Base-by-base conservation (phyloP, 129 eudicot genomes). In the Rutidosis leptorrhynchoides region DNA sequence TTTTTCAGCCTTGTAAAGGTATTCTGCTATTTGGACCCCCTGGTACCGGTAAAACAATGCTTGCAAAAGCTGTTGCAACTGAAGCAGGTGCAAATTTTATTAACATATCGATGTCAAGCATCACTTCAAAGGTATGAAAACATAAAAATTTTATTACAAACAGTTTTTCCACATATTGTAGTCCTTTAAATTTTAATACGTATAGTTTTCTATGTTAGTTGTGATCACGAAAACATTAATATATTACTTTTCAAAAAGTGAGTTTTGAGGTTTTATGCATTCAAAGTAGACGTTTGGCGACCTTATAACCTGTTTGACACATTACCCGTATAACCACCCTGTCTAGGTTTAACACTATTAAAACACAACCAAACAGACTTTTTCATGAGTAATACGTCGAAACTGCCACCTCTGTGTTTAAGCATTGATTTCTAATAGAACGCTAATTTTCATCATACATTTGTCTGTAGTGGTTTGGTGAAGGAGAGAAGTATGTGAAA, bases 11-110 rank as follows among this genome's bases (percentile, higher is more conserved):
- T 70, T 85, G 96, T 64, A 91, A 91, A 73, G 96, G 98, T 54
- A 91, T 91, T 58, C 66, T 91, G 80, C 90, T 87, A 4, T 91
- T 91, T 79, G 96, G 98, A 22, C 98, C 98, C 51, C 96, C 98
- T 53, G 97, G 97, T 73, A 87, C 96, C 12, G 98, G 96, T 63
- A 91, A 87, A 80, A 91, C 97, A 4, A 87, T 91, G 96, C 98
- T 91, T 67, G 98, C 98, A 23, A 91, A 87, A 76, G 96, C 96
- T 60, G 90, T 91, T 72, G 98, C 97, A 14, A 91, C 97, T 14
- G 97, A 87, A 48, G 96, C 97, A 30, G 97, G 97, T 72, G 97
- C 96, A 46, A 91, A 91, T 77, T 90, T 90, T 71, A 90, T 90
- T 64, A 90, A 90, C 78, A 90, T 90, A 67, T 90, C 90, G 1